phyloP scores from a whole-genome alignment of 108 stramenopile species.

The Discostella stelligeroides region DNA sequence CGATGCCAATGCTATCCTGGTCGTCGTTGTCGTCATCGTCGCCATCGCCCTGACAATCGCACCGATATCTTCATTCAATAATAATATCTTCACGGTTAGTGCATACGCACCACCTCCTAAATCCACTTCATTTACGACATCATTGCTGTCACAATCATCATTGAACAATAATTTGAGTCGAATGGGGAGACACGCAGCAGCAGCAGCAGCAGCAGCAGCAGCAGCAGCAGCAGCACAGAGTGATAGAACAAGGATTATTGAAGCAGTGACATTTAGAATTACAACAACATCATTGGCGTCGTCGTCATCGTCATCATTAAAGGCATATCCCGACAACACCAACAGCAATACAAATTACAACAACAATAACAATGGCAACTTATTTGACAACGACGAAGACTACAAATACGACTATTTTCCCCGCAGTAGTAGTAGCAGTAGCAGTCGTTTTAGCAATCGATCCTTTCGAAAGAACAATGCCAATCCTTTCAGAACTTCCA shows the following conservation, averaged over 20 bases:
- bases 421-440: neutral
- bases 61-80: neutral
- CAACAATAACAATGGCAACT: neutral
- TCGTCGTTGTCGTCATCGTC: neutral
- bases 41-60: neutral
- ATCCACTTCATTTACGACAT: neutral
- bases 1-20: neutral
- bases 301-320: neutral
- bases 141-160: too few relatives aligned
- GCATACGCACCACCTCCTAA: neutral
- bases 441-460: neutral
- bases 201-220: too few relatives aligned
- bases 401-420: neutral
- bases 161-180: too few relatives aligned
- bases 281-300: too few relatives aligned
- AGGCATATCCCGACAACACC: too few relatives aligned
- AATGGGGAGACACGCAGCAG: too few relatives aligned
- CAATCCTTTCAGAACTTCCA: constrained; percentile 5
- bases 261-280: too few relatives aligned
- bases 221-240: too few relatives aligned
- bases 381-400: neutral
- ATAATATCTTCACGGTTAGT: neutral
- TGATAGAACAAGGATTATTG: too few relatives aligned
- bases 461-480: neutral
- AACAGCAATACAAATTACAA: too few relatives aligned